Evolutionary conservation across 192 early-diverging fungal species (phyloP), one percentile per base, ranked within the genome.

Genomic region (Cladochytrium replicatum): DNA sequence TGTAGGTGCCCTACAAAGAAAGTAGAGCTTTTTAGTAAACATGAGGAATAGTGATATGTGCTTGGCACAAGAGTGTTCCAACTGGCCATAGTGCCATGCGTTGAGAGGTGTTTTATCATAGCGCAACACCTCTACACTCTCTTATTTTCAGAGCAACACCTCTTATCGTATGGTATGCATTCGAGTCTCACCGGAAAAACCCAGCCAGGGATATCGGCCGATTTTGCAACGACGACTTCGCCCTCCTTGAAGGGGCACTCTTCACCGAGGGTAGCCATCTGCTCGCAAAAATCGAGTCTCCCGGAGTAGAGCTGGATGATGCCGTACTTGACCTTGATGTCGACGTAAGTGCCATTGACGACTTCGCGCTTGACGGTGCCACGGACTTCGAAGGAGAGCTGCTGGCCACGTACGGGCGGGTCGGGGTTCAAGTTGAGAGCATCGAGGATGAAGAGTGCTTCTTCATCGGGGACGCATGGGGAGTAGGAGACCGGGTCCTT

Each of bases 241-340:
- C 48, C 48, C 7, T 6, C 21, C 11, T 38, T 4, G 6, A 49
- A n/a, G 32, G 48, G 48, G 26, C 48, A 49, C 1, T 6, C 26
- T 1, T 34, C 19, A 4, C 26, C 30, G 11, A 49, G 22, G 22
- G 34, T 22, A 24, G n/a, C 32, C 1, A 34, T 22, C 9, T 23
- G 26, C 32, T 49, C 48, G 21, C 48, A 49, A 6, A 49, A 27
- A 2, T 49, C 22, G 31, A 26, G 40, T n/a, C 32, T 9, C 4
- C 26, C 11, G 25, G 30, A 19, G 5, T 38, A 13, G 22, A 49
- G 32, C 48, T 34, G 23, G 48, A 49, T 49, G 21, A 49, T 6
- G 48, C 48, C 48, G 8, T 34, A 49, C 48, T 49, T 49, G 48
- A 49, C 48, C 7, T 32, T 34, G 3, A 49, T 27, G 2, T 49